Conservation (phyloP, 805 yeast species). For the Wickerhamiella brachini region DNA sequence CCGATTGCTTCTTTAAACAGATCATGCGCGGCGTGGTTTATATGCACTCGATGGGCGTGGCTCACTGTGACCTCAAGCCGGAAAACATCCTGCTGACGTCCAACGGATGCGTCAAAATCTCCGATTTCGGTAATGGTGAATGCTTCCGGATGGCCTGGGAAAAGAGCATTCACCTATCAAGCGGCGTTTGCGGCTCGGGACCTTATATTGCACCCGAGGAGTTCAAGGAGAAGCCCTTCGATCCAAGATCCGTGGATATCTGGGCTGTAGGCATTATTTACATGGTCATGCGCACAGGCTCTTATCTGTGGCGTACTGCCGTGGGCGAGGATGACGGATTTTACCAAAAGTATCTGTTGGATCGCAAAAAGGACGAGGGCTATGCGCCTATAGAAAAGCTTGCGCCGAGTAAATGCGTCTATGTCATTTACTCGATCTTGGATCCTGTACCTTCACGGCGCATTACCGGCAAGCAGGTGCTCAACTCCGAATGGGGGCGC, state of each 20-base stretch:
- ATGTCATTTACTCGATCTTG: constrained; percentile 81
- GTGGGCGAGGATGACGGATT: constrained; percentile 62
- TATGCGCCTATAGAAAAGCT: constrained; percentile 82
- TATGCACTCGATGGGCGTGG: constrained; percentile 84
- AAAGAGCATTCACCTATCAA: constrained; percentile 46
- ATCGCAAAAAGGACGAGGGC: constrained; percentile 71
- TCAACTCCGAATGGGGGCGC: constrained; percentile 93
- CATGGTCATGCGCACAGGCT: constrained; percentile 75
- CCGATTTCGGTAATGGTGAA: constrained; percentile 85
- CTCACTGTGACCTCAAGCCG: constrained; percentile 86
- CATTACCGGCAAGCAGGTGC: constrained; percentile 73
- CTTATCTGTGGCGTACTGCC: constrained; percentile 85
- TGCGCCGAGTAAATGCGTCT: constrained; percentile 78
- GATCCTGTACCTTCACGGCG: constrained; percentile 85
- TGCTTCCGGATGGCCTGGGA: constrained; percentile 91
- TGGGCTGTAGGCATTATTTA: constrained; percentile 82
- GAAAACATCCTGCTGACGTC: constrained; percentile 66
- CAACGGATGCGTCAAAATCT: constrained; percentile 51
- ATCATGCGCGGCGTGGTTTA: constrained; percentile 66
- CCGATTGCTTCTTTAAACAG: constrained; percentile 85
- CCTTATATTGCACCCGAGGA: constrained; percentile 94
- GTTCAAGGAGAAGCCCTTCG: constrained; percentile 43
- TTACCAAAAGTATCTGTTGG: constrained; percentile 56
- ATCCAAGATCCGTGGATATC: constrained; percentile 68
- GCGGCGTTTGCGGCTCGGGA: constrained; percentile 77